Percentiles rank a stretch among this genome's conserved stretches.
These are phyloP conservation scores for Crataegus laevigata DNA, from an alignment of 306 rosid species.

Conservation along the genomic window DNA sequence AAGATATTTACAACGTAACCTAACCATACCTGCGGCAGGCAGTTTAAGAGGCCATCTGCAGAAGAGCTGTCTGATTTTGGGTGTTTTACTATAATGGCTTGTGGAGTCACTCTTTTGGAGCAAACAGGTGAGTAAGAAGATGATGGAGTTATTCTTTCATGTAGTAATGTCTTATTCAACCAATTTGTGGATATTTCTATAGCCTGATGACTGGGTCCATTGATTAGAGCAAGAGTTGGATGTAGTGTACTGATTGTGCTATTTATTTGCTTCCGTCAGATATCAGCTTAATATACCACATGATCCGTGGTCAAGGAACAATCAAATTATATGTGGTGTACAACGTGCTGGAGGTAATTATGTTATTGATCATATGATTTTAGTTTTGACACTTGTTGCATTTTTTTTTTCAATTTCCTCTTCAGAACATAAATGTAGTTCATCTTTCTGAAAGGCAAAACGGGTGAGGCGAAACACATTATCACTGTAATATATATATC, in stretches of 20 bases:
- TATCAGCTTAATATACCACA: conserved; percentile 98
- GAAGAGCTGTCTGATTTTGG: conserved; percentile 87
- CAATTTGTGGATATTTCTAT: background rate
- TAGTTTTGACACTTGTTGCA: background rate
- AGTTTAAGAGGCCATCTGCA: conserved; percentile 79
- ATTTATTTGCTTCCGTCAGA: conserved; percentile 37
- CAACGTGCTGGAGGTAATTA: conserved; percentile 87
- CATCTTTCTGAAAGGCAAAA: background rate
- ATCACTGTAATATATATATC: background rate
- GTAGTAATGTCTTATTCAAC: background rate
- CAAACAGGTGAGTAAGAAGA: conserved; percentile 53
- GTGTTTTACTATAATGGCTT: conserved; percentile 69
- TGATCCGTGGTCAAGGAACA: conserved; percentile 99
- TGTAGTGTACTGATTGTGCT: background rate
- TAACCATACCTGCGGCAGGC: conserved; percentile 73
- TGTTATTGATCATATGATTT: background rate
- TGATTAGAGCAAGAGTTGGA: background rate
- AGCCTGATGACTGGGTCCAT: background rate
- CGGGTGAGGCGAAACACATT: background rate
- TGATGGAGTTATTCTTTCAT: background rate
- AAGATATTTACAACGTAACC: conserved; percentile 26
- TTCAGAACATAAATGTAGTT: background rate
- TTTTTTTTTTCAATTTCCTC: background rate
- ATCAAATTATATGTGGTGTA: conserved; percentile 89
- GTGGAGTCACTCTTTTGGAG: conserved; percentile 81